Conservation (phyloP, 2,329 filamentous ascomycete species). For the Sordariomycetes sp. region DNA sequence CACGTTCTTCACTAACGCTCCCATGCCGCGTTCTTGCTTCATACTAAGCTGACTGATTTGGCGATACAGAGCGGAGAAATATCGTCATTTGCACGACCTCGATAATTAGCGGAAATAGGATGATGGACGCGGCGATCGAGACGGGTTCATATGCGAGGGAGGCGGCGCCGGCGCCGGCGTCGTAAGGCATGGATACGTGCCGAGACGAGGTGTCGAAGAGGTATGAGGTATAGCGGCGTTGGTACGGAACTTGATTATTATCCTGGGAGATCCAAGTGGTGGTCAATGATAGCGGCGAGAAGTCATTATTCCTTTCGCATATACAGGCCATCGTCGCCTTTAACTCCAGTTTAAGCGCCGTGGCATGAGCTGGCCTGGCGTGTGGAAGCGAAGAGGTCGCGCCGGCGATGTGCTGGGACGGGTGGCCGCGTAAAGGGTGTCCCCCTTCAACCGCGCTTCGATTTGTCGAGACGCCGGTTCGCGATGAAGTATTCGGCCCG, state of each 20-base stretch:
- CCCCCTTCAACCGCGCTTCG: background rate
- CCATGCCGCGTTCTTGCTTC: background rate
- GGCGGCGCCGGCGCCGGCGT: background rate
- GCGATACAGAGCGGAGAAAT: slow-evolving; percentile 49
- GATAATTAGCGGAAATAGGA: slow-evolving; percentile 75
- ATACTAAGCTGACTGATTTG: slow-evolving; percentile 5
- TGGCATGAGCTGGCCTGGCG: background rate
- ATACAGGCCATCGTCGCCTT: background rate
- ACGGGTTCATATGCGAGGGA: slow-evolving; percentile 43
- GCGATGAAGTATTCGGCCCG: background rate
- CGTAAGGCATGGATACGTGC: background rate
- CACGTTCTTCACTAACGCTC: slow-evolving; percentile 2
- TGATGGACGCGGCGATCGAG: slow-evolving; percentile 79
- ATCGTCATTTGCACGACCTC: slow-evolving; percentile 89
- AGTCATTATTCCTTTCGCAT: background rate
- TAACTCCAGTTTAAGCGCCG: background rate
- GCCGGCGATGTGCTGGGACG: background rate
- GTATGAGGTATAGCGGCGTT: background rate
- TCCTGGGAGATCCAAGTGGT: background rate
- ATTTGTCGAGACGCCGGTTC: background rate
- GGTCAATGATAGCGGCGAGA: background rate
- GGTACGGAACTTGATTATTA: background rate
- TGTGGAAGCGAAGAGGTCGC: too few species aligned
- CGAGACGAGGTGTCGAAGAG: background rate
- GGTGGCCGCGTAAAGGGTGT: background rate